These are phyloP conservation scores for Corylus avellana DNA, from an alignment of 306 rosid genomes.

Conservation along the genomic window DNA sequence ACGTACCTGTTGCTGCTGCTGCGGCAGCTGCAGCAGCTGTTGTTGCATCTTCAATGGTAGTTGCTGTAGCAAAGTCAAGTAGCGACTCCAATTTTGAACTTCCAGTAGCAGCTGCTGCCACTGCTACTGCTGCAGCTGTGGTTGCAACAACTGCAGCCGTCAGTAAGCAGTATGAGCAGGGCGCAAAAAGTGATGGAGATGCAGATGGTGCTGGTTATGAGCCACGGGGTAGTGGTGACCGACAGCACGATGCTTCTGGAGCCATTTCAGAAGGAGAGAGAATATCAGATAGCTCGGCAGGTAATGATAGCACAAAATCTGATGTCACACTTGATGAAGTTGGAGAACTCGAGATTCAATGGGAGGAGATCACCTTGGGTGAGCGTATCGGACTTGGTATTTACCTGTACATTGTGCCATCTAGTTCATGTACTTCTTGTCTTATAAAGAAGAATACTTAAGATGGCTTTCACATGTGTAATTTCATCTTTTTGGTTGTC, in stretches of 20 bases:
- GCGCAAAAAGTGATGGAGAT: constrained; percentile 65
- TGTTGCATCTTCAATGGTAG: constrained; percentile 95
- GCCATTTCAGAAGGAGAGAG: constrained; percentile 64
- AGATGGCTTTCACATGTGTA: constrained; percentile 23
- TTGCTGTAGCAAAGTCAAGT: constrained; percentile 71
- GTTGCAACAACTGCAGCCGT: constrained; percentile 95
- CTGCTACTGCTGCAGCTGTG: constrained; percentile 96
- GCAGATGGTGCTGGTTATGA: constrained; percentile 52
- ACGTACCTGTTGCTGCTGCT: constrained; percentile 86
- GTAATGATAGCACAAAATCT: constrained; percentile 75
- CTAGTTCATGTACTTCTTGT: constrained; percentile 27
- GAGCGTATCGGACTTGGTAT: constrained; percentile 98
- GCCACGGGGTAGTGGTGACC: constrained; percentile 58
- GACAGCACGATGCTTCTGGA: constrained; percentile 46
- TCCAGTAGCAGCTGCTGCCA: constrained; percentile 95
- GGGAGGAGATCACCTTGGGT: constrained; percentile 90
- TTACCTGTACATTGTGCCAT: constrained; percentile 41
- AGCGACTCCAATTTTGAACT: constrained; percentile 64
- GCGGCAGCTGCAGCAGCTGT: constrained; percentile 93
- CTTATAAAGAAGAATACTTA: constrained; percentile 22
- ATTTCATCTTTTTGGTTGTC: constrained; percentile 29
- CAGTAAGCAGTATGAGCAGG: constrained; percentile 74
- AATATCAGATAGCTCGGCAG: constrained; percentile 69
- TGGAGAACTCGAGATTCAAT: constrained; percentile 87
- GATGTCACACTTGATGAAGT: constrained; percentile 77